phyloP scores from a whole-genome alignment of 23 red algal genomes.

The Porphyridium purpureum region DNA sequence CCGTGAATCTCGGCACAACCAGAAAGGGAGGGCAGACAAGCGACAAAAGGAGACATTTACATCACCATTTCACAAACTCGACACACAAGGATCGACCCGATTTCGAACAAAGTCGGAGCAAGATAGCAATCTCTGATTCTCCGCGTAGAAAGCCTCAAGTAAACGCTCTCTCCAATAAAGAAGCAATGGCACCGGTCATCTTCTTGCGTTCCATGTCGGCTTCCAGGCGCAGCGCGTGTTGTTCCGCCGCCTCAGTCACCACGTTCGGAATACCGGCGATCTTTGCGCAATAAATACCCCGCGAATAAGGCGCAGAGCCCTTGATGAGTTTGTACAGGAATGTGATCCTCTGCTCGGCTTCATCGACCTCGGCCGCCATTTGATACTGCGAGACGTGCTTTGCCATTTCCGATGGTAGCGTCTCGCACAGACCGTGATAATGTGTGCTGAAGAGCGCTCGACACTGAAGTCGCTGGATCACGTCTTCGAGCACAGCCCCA shows the following conservation, averaged over 20 bases:
- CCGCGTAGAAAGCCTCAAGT: too few relatives aligned
- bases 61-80: too few relatives aligned
- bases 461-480: constrained; percentile 31
- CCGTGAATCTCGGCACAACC: too few relatives aligned
- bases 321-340: constrained; percentile 61
- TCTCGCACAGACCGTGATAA: constrained; percentile 22
- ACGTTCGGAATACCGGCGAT: constrained; percentile 40
- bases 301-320: constrained; percentile 22
- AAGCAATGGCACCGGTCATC: too few relatives aligned
- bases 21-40: too few relatives aligned
- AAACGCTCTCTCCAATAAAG: too few relatives aligned
- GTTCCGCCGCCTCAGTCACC: constrained; percentile 36
- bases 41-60: too few relatives aligned
- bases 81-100: too few relatives aligned
- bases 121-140: too few relatives aligned
- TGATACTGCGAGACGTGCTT: neutral
- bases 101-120: too few relatives aligned
- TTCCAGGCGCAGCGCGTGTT: constrained; percentile 1
- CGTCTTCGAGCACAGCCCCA: constrained; percentile 38
- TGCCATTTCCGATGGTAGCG: too few relatives aligned
- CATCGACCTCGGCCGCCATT: constrained; percentile 37
- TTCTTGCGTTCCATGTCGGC: neutral
- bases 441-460: constrained; percentile 86
- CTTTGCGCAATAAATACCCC: constrained; percentile 79
- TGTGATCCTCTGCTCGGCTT: constrained; percentile 50